Evolutionary conservation across 2,329 filamentous ascomycete genomes (phyloP), one percentile per base, ranked within the genome.

Genomic region (Microcera coccophila): DNA sequence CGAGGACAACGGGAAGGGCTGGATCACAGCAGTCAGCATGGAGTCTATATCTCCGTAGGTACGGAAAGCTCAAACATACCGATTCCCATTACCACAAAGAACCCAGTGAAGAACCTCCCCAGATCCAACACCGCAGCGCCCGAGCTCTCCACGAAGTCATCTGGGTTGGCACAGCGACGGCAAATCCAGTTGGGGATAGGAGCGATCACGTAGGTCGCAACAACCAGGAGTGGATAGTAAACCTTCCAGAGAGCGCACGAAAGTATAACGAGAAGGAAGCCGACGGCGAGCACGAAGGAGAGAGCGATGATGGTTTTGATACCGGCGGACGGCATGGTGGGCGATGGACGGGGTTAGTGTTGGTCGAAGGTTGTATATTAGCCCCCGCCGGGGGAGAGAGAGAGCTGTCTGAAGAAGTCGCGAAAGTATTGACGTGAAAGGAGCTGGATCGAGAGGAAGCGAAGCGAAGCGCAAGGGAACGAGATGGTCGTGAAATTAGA

Each of bases 261-360:
- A 60, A 98, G 87, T 69, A 98, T 98, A 58, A 97, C 93, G 57
- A 98, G 89, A 60, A 98, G 87, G 74, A 98, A 98, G 60, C 93
- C 93, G 61, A 98, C 93, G 58, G 93, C 93, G 54, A 98, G 89
- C 65, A 98, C 93, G 72, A 98, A 98, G 65, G 93, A 97, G 58
- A 98, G 87, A 53, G 88, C 89, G 69, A 98, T 98, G 71, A 98
- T 98, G 57, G 93, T 98, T 74, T 96, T 97, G 63, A 98, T 84
- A 66, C 93, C 93, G 59, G 93, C 90, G 75, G 87, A 80, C 72
- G 77, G 67, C 78, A 81, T 81, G 52, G 60, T 75, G 71, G 62
- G 53, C 48, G 46, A 36, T 15, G 18, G 19, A 22, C 36, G 43
- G 34, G 44, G 41, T 35, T 41, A 32, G 37, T 20, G 20, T 28